Evolutionary conservation across 345 rosid genomes (phyloP).

Genomic region (Lepidium sativum): DNA sequence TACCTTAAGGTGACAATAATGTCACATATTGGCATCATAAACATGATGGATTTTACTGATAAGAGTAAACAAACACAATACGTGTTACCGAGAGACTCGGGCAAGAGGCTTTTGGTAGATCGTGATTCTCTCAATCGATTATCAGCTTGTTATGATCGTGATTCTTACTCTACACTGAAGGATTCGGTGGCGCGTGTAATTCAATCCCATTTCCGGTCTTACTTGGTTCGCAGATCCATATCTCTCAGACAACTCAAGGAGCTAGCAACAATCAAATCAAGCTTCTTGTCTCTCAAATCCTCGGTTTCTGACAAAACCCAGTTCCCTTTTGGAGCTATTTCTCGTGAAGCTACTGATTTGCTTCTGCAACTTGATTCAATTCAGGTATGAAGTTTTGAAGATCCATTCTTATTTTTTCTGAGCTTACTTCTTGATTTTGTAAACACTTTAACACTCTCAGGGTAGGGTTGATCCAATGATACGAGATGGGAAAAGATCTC

Average conservation of each 20-base stretch:
- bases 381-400: constrained; percentile 43
- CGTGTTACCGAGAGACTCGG: too few relatives aligned
- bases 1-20: too few relatives aligned
- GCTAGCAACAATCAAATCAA: constrained; percentile 61
- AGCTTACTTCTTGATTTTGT: too few relatives aligned
- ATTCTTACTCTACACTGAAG: constrained; percentile 32
- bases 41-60: too few relatives aligned
- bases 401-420: too few relatives aligned
- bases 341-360: constrained; percentile 54
- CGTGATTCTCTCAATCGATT: constrained; percentile 35
- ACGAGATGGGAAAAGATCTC: constrained; percentile 59
- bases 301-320: constrained; percentile 42
- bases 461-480: constrained; percentile 69
- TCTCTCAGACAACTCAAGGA: constrained; percentile 70
- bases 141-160: constrained; percentile 13
- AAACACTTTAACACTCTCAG: neutral
- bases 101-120: too few relatives aligned
- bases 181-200: constrained; percentile 79
- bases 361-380: constrained; percentile 63
- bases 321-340: constrained; percentile 36
- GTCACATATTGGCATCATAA: too few relatives aligned
- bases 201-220: constrained; percentile 66
- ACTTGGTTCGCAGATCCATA: constrained; percentile 70
- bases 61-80: too few relatives aligned
- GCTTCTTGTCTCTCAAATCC: constrained; percentile 50